Conservation (phyloP, 2,329 filamentous ascomycete species). For the Laburnicola sp. region DNA sequence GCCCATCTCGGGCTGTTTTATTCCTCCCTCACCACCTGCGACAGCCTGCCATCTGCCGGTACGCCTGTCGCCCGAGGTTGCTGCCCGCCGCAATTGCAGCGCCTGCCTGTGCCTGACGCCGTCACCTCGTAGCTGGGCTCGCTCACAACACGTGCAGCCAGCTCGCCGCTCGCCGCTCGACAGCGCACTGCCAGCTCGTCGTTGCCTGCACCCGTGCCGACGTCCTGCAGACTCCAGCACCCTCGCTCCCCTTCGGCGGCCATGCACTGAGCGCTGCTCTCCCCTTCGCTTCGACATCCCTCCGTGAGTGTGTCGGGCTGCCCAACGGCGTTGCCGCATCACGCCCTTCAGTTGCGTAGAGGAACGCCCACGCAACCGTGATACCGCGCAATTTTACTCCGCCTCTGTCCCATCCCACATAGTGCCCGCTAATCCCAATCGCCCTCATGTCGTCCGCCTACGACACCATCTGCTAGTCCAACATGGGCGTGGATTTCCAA, state of each 20-base stretch:
- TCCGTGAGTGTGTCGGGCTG: slow-evolving; percentile 6
- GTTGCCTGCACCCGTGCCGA: slow-evolving; percentile 9
- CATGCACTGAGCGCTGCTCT: slow-evolving; percentile 8
- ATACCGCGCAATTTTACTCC: slow-evolving; percentile 11
- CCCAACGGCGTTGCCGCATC: slow-evolving; percentile 13
- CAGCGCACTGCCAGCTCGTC: slow-evolving; percentile 7
- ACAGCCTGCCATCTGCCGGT: slow-evolving; percentile 7
- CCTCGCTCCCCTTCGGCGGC: neutral
- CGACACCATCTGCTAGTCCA: slow-evolving; percentile 36
- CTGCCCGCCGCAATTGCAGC: neutral
- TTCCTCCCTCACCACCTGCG: slow-evolving; percentile 5
- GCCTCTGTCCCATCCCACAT: slow-evolving; percentile 1
- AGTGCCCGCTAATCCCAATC: slow-evolving; percentile 13
- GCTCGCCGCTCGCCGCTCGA: slow-evolving; percentile 2
- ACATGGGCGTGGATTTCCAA: slow-evolving; percentile 51
- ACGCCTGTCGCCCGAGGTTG: slow-evolving; percentile 8
- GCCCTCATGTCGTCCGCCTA: slow-evolving; percentile 37
- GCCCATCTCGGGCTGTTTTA: neutral
- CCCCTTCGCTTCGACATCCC: slow-evolving; percentile 8
- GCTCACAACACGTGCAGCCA: no score
- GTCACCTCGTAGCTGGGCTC: slow-evolving; percentile 9
- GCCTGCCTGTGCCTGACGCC: slow-evolving; percentile 5
- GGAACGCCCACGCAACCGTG: slow-evolving; percentile 27
- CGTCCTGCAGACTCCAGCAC: neutral
- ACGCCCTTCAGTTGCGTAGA: slow-evolving; percentile 24